Evolutionary conservation across 2,329 filamentous ascomycete species (phyloP), one percentile per base, ranked within the genome.

Genomic region (Calonectria multiphialidica): DNA sequence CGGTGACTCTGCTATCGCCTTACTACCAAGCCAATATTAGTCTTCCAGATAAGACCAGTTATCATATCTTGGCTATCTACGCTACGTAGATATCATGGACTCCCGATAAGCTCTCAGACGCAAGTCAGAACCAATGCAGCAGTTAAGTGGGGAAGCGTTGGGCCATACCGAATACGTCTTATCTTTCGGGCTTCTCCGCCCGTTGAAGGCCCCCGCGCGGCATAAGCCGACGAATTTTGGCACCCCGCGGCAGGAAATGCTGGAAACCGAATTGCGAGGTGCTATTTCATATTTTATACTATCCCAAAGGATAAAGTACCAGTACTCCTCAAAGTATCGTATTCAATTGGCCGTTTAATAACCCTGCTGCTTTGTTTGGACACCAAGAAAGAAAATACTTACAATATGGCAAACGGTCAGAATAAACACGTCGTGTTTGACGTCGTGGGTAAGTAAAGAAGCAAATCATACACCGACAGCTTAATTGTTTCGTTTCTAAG

Each of bases 381-480:
- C 8, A 13, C 16, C n/a, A 1, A 12, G 13, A 10, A 21, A 57
- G 8, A 13, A 42, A 21, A 25, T n/a, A 35, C 21, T 30, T 25
- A 28, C 23, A 50, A 30, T 8, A 62, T 62, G 57, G 2, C 21
- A 2, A 44, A 30, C 23, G 28, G 35, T 12, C 21, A 42, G 35
- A 61, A 66, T 18, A 66, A 66, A 45, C 49, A 66, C 21, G 64
- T 66, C 23, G 64, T 66, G 7, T 66, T 66, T 37, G 64, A 66
- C 64, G 49, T 66, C n/a, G 64, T 66, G 16, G 64, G 64, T 42
- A 66, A 42, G 55, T 21, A 61, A 15, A 5, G 25, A 42, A 12
- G 13, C 15, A 44, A 44, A 44, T 44, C 8, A 16, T 6, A 5
- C 4, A 5, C 18, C n/a, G n/a, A n/a, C n/a, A n/a, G n/a, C n/a